These are phyloP conservation scores for Termitomyces sp. DNA, from an alignment of 768 basidiomycete species.

Conservation along the genomic window DNA sequence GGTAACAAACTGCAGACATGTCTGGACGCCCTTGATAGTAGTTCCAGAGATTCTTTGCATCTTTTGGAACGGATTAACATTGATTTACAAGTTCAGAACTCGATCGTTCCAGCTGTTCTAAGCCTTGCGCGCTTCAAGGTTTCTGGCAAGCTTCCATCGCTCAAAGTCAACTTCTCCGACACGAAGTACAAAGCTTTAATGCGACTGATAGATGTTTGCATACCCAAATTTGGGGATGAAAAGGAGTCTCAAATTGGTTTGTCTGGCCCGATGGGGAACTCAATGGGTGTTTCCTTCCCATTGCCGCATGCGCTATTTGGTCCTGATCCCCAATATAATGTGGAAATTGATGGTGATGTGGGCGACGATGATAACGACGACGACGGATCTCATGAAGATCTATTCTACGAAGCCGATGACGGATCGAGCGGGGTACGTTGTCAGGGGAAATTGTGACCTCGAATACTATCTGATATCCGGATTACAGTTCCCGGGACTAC, in stretches of 20 bases:
- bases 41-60: conserved; percentile 61
- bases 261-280: conserved; percentile 12
- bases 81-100: conserved; percentile 84
- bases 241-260: conserved; percentile 12
- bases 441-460: too few relatives aligned
- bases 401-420: conserved; percentile 72
- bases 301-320: conserved; percentile 53
- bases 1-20: conserved; percentile 81
- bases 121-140: conserved; percentile 87
- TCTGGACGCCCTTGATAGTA: conserved; percentile 65
- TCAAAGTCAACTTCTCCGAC: conserved; percentile 88
- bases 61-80: conserved; percentile 90
- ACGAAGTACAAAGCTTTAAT: conserved; percentile 89
- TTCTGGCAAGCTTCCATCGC: conserved; percentile 78
- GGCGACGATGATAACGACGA: conserved; percentile 27
- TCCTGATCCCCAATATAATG: conserved; percentile 58
- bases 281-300: conserved; percentile 35
- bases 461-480: not conserved
- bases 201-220: conserved; percentile 85
- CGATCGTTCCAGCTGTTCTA: conserved; percentile 80
- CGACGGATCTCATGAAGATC: conserved; percentile 36
- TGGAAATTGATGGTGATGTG: conserved; percentile 53
- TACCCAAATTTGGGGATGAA: conserved; percentile 72
- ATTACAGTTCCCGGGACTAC: conserved; percentile 33
- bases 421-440: conserved; percentile 46